Evolutionary conservation across 805 yeast genomes (phyloP).

Genomic region (Candida xiaguanensis): DNA sequence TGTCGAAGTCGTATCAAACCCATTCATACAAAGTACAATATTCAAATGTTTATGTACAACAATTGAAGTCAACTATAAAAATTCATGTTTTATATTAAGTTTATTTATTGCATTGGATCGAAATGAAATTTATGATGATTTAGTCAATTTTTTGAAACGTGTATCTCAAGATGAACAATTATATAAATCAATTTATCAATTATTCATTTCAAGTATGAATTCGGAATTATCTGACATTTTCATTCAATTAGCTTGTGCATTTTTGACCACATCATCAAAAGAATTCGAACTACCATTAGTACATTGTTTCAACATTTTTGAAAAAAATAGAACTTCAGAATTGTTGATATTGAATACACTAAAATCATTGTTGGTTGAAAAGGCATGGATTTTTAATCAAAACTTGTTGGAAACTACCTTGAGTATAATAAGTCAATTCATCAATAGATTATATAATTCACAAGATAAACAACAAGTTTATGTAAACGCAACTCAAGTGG

Average conservation of each 20-base stretch:
- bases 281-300: slow-evolving; percentile 25
- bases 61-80: slow-evolving; percentile 9
- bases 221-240: slow-evolving; percentile 11
- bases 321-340: slow-evolving; percentile 9
- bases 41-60: slow-evolving; percentile 10
- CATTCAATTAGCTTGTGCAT: slow-evolving; percentile 18
- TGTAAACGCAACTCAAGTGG: slow-evolving; percentile 39
- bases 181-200: slow-evolving; percentile 13
- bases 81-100: slow-evolving; percentile 13
- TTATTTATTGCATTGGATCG: slow-evolving; percentile 13
- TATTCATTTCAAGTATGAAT: slow-evolving; percentile 11
- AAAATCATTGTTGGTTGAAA: slow-evolving; percentile 40
- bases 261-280: slow-evolving; percentile 15
- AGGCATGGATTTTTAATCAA: slow-evolving; percentile 60
- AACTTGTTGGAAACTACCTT: slow-evolving; percentile 58
- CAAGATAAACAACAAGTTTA: slow-evolving; percentile 23
- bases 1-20: not conserved
- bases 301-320: slow-evolving; percentile 17
- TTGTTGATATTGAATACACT: slow-evolving; percentile 20
- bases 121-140: slow-evolving; percentile 4
- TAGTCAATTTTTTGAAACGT: slow-evolving; percentile 8
- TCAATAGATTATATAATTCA: not conserved
- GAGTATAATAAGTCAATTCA: slow-evolving; percentile 27
- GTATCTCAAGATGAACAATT: slow-evolving; percentile 7
- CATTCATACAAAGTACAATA: slow-evolving; percentile 4